Base-by-base conservation (phyloP, 192 early-diverging fungal genomes). In the Thoreauomyces humboldtii region DNA sequence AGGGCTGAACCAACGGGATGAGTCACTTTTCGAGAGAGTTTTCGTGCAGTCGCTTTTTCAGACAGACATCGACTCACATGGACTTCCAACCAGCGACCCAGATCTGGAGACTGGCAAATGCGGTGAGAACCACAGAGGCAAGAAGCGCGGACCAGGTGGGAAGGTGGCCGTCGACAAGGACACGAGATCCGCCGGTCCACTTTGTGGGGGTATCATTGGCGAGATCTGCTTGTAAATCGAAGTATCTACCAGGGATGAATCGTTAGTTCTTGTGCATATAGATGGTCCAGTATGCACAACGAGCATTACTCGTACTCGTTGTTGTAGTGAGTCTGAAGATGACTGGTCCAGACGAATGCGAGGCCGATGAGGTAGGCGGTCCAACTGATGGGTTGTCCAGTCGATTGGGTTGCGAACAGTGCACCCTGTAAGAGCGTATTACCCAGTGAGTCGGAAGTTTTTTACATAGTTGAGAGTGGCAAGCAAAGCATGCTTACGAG, bases 201-300 rank as follows among this genome's bases (percentile, higher is more conserved):
- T 57, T 57, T 2, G 55, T 57, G 11, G 55, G 55, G 1, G 55
- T 57, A 7, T 57, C 55, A 25, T 57, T 57, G 29, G 28, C 31
- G 55, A 57, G 55, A 36, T 57, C 55, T 32, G 55, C 55, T 35
- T 57, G 33, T 17, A 35, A 27, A 35, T 57, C 55, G 38, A 57
- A 57, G 35, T 57, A 57, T 19, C 38, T n/a, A n/a, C n/a, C n/a
- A n/a, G n/a, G n/a, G n/a, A n/a, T n/a, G n/a, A n/a, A n/a, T n/a
- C n/a, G n/a, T n/a, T n/a, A n/a, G n/a, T n/a, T n/a, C n/a, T n/a
- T n/a, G n/a, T n/a, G n/a, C n/a, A n/a, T n/a, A n/a, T n/a, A n/a
- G n/a, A n/a, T n/a, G n/a, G n/a, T n/a, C n/a, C n/a, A n/a, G n/a
- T n/a, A n/a, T n/a, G n/a, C n/a, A n/a, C n/a, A n/a, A n/a, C n/a